phyloP scores from a whole-genome alignment of 495 filamentous ascomycete species.

The Aspergillus funiculosus region DNA sequence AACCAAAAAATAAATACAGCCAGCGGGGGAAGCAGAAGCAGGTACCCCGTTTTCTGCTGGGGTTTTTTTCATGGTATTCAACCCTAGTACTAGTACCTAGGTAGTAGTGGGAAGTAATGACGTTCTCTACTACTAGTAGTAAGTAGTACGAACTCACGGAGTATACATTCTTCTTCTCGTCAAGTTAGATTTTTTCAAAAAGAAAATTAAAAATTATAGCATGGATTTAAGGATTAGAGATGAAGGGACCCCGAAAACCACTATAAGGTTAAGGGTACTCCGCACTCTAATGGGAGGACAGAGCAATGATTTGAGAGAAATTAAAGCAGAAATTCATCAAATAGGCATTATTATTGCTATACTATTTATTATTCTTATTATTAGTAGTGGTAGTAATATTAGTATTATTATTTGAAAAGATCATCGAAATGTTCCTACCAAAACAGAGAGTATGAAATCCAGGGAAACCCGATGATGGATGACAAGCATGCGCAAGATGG shows the following conservation, averaged over 20 bases:
- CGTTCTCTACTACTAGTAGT: conserved; percentile 8
- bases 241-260: background rate
- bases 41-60: conserved; percentile 22
- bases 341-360: no score
- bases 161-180: no score
- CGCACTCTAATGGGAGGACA: no score
- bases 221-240: background rate
- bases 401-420: background rate
- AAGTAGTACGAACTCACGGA: no score
- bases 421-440: no score
- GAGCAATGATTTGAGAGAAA: no score
- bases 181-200: no score
- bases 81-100: conserved; percentile 4
- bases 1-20: background rate
- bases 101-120: conserved; percentile 4
- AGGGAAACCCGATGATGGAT: background rate
- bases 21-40: conserved; percentile 21
- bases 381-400: conserved; percentile 1
- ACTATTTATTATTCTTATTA: no score
- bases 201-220: background rate
- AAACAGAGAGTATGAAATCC: background rate
- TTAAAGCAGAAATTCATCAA: no score
- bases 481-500: conserved; percentile 7
- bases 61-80: conserved; percentile 8
- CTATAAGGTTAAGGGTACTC: conserved; percentile 3